Evolutionary conservation across 2,329 filamentous ascomycete genomes (phyloP), one percentile per base, ranked within the genome.

Genomic region (Xylaria sp.): DNA sequence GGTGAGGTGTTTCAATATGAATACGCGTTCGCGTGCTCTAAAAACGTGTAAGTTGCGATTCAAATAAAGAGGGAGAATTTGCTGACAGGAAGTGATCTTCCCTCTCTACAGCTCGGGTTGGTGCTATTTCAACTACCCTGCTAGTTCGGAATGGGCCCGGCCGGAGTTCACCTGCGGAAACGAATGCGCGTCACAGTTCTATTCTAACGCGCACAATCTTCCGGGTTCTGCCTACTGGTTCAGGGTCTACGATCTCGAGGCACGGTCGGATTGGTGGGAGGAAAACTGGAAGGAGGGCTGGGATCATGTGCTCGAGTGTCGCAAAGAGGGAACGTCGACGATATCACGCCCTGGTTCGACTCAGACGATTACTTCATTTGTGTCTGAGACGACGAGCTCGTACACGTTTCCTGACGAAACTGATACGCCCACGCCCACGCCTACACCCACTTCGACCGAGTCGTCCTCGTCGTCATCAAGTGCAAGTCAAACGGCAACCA

Each of bases 141-240:
- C n/a, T 14, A 63, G 51, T 36, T 2, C 14, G 4, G 61, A 63
- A 47, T 75, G 72, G 72, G 70, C 64, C 51, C 30, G 24, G 50
- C n/a, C 66, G 21, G 70, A 69, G 36, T 77, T 77, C 62, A 67
- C 71, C 45, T 79, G 76, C 56, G 63, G 51, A 48, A 73, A 78
- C 57, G 64, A 69, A 50, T 78, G 75, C 65, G 73, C 74, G 2
- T 27, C 72, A 21, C 58, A 75, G 54, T 78, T 78, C 61, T 76
- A 72, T 65, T 58, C 73, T 50, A 73, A 71, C 21, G 77, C 75
- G 32, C 76, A 78, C 57, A 54, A 77, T 54, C 67, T 72, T 27
- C 74, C 73, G 12, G 77, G 71, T 45, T 77, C 75, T 2, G 68
- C 64, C 6, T 76, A 78, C 59, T 63, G 19, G 32, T 79, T 78